Evolutionary conservation across 768 basidiomycete species (phyloP).

Genomic region (Leucogyrophana mollusca): DNA sequence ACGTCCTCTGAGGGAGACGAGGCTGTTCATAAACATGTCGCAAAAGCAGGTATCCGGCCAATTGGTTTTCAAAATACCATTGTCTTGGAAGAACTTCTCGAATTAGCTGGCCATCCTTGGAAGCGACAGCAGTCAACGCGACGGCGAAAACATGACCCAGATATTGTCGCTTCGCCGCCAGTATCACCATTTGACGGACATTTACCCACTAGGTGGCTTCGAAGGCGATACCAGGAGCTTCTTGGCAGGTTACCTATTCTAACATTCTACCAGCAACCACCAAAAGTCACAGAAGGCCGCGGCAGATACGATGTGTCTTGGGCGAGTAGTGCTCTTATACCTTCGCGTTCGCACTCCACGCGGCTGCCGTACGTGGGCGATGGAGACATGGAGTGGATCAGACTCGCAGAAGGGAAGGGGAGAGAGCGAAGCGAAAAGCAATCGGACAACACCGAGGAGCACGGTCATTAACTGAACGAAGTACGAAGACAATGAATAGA

Average conservation of each 20-base stretch:
- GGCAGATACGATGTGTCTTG: constrained; percentile 30
- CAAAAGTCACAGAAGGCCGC: not conserved
- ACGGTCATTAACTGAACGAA: not conserved
- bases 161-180: not conserved
- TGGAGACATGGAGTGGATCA: constrained; percentile 37
- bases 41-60: constrained; percentile 27
- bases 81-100: constrained; percentile 45
- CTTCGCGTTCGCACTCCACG: constrained; percentile 12
- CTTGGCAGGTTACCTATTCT: constrained; percentile 60
- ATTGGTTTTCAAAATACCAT: constrained; percentile 43
- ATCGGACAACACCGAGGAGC: too few relatives aligned
- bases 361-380: constrained; percentile 23
- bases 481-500: constrained; percentile 10
- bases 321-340: constrained; percentile 27
- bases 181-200: constrained; percentile 16
- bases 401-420: not conserved
- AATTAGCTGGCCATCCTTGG: constrained; percentile 37
- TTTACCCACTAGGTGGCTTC: constrained; percentile 31
- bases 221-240: constrained; percentile 58
- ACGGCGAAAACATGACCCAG: constrained; percentile 14
- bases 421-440: too few relatives aligned
- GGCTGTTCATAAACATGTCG: constrained; percentile 9
- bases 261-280: constrained; percentile 25
- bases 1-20: constrained; percentile 8
- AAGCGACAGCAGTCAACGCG: constrained; percentile 29